Base-by-base conservation (phyloP, 345 rosid genomes). In the Heritiera littoralis region DNA sequence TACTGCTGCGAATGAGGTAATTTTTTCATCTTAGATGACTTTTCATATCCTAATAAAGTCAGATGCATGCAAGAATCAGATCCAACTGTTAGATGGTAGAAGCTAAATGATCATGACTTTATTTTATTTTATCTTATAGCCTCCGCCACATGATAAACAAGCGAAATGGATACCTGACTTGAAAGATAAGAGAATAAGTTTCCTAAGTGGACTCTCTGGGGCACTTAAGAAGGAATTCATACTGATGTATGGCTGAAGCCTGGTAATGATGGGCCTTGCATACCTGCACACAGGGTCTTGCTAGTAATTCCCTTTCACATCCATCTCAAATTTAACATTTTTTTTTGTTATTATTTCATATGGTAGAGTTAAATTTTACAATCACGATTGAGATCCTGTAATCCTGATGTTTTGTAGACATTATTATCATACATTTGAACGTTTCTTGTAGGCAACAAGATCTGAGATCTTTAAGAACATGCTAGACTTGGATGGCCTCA, bases 241-340 rank as follows among this genome's bases (percentile, higher is more conserved):
- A 80, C 93, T 5, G 97, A 94, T 72, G 84, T 87, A 63, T 80
- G 81, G 63, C 72, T 94, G 78, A 83, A 79, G 83, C 86, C 97
- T 0, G 91, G 90, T 69, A 68, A 85, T 64, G 80, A 84, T 59
- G 92, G 92, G 5, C 88, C 90, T 74, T 80, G 89, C 5, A 49
- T 94, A 59, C 83, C 88, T 52, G 85, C 96, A 12, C 97, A 92
- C 81, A 88, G 83, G 88, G 90, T 89, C 80, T 74, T 92, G 81
- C 83, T 92, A 83, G 98, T 92, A 79, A 65, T 4, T 55, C 7
- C 38, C 30, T 68, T 66, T 45, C 15, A 41, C 61, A 56, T 69
- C 30, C 74, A n/a, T 61, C 18, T 38, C 11, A 11, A 4, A 10
- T 64, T 20, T 12, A 35, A 35, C 6, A 6, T 2, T 30, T 38